Conservation (phyloP, 2,329 filamentous ascomycete genomes). For the Aspergillus eucalypticola region DNA sequence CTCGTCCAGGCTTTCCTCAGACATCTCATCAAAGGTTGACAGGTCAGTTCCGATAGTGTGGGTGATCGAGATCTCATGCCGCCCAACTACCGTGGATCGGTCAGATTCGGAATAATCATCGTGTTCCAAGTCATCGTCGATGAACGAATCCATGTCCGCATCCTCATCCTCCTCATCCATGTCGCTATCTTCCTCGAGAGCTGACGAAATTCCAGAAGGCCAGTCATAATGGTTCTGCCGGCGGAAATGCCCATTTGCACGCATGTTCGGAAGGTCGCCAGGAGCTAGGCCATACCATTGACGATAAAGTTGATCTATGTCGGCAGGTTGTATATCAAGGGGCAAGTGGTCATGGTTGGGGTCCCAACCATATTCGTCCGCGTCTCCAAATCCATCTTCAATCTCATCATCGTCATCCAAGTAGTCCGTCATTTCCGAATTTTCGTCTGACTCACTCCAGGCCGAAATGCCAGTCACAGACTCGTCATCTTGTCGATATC, state of each 20-base stretch:
- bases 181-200: slow-evolving; percentile 19
- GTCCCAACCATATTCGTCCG: slow-evolving; percentile 27
- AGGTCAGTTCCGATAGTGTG: neutral
- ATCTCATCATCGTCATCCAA: slow-evolving; percentile 27
- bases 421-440: slow-evolving; percentile 47
- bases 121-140: slow-evolving; percentile 33
- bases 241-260: neutral
- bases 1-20: slow-evolving; percentile 18
- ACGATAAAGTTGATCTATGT: slow-evolving; percentile 13
- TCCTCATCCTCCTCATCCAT: slow-evolving; percentile 34
- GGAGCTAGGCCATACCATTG: neutral
- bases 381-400: slow-evolving; percentile 35
- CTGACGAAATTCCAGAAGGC: slow-evolving; percentile 11
- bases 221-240: neutral
- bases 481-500: slow-evolving; percentile 51
- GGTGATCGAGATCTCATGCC: slow-evolving; percentile 12
- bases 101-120: slow-evolving; percentile 32
- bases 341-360: slow-evolving; percentile 16
- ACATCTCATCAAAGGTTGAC: neutral
- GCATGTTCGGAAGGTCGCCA: neutral
- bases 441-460: slow-evolving; percentile 47
- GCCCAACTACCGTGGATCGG: slow-evolving; percentile 36
- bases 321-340: slow-evolving; percentile 15
- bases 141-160: slow-evolving; percentile 38
- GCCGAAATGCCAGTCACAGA: slow-evolving; percentile 41